Conservation (phyloP, 1,284 basidiomycete genomes). For the Fomitopsis pinicola region DNA sequence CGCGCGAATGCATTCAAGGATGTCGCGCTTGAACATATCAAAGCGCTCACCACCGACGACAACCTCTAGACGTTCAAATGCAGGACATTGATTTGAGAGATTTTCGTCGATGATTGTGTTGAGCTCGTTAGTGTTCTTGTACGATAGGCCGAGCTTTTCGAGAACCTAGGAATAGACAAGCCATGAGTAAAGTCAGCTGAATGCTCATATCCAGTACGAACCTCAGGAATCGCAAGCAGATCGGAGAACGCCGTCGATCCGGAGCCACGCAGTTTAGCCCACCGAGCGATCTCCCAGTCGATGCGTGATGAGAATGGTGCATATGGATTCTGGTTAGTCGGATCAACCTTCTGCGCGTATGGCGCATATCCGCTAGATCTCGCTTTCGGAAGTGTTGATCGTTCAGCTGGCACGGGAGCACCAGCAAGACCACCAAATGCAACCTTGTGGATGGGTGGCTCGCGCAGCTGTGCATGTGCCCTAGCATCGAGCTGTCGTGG, state of each 20-base stretch:
- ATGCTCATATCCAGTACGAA: neutral
- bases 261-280: conserved; percentile 18
- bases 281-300: conserved; percentile 18
- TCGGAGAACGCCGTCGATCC: conserved; percentile 16
- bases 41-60: neutral
- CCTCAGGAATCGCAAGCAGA: conserved; percentile 16
- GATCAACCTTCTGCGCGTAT: neutral
- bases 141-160: neutral
- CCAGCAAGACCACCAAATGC: too few relatives aligned
- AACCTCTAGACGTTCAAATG: neutral
- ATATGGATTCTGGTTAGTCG: conserved; percentile 5
- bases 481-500: too few relatives aligned
- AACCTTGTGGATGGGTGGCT: too few relatives aligned
- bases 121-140: neutral
- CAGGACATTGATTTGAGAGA: neutral
- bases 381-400: too few relatives aligned
- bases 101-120: conserved; percentile 1
- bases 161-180: too few relatives aligned
- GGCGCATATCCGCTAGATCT: too few relatives aligned
- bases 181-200: neutral
- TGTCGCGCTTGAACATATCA: neutral
- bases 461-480: too few relatives aligned
- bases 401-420: too few relatives aligned
- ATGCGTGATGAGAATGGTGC: conserved; percentile 16
- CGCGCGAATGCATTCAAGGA: neutral